Evolutionary conservation across 2,329 filamentous ascomycete genomes (phyloP), one percentile per base, ranked within the genome.

Genomic region (Cercospora zeina): DNA sequence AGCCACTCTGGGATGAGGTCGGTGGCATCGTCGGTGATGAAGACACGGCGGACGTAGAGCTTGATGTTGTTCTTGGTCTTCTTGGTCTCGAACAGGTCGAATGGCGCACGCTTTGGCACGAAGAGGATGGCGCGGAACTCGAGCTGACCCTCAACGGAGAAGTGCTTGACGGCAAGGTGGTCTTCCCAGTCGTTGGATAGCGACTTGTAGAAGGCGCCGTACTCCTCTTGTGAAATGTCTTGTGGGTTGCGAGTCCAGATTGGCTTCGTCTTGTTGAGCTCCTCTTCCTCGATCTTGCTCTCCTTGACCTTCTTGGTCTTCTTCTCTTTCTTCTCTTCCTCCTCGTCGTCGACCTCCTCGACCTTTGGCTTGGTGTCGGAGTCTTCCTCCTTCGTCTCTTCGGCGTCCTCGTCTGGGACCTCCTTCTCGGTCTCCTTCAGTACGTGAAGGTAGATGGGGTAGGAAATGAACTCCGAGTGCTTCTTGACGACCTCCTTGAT

Each of bases 1-100:
- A 99, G 89, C 95, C 95, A 99, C 86, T 99, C 95, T 65, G 95
- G 95, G 71, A 99, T 96, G 82, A 99, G 89, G 79, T 99, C 95
- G 73, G 95, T 97, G 74, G 95, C 95, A 80, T 99, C 95, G 73
- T 99, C 95, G 65, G 95, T 99, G 86, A 99, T 99, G 90, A 99
- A 99, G 81, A 99, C 95, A 79, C 95, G 95, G 80, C 95, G 93
- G 77, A 99, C 95, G 83, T 99, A 99, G 74, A 99, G 89, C 89
- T 99, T 99, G 88, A 99, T 97, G 90, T 99, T 99, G 90, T 97
- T 99, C 92, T 99, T 99, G 78, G 93, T 97, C 90, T 97, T 96
- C 91, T 99, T 99, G 79, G 93, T 97, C 90, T 99, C 95, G 80
- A 99, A 99, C 67, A 99, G 90, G 77, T 99, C 95, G 81, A 99